Evolutionary conservation across 345 rosid genomes (phyloP).

Genomic region (Raphanus raphanistrum): DNA sequence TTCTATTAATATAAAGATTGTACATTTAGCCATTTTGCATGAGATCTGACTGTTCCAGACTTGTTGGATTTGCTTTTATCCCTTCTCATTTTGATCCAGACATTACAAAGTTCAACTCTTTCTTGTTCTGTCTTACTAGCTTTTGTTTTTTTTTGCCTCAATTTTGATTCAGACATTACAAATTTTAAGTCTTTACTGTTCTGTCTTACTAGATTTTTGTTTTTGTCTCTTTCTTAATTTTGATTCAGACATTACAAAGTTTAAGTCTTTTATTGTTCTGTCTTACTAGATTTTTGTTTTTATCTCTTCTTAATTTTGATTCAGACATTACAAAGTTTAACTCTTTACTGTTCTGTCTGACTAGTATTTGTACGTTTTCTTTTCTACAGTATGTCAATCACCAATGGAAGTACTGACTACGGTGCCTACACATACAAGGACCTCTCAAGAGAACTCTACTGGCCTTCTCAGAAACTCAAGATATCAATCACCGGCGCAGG

Average conservation of each 20-base stretch:
- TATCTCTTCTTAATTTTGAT: neutral
- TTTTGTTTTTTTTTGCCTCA: neutral
- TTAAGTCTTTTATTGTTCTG: neutral
- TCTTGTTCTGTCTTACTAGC: neutral
- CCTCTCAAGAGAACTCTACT: constrained; percentile 85
- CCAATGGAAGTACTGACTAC: constrained; percentile 50
- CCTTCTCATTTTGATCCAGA: neutral
- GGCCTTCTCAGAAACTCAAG: constrained; percentile 84
- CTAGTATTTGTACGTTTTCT: neutral
- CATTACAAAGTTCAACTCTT: neutral
- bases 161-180: neutral
- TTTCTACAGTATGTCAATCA: constrained; percentile 65
- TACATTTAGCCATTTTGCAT: neutral
- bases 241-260: neutral
- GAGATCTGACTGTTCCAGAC: neutral
- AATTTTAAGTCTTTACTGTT: neutral
- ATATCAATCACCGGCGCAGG: constrained; percentile 93
- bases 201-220: neutral
- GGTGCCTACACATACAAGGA: constrained; percentile 81
- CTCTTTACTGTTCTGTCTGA: neutral
- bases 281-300: neutral
- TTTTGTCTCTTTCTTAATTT: neutral
- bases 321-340: neutral
- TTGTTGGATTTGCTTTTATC: neutral
- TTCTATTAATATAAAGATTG: neutral